Base-by-base conservation (phyloP, 1,139 yeast genomes). In the Sugiyamaella paludigena region DNA sequence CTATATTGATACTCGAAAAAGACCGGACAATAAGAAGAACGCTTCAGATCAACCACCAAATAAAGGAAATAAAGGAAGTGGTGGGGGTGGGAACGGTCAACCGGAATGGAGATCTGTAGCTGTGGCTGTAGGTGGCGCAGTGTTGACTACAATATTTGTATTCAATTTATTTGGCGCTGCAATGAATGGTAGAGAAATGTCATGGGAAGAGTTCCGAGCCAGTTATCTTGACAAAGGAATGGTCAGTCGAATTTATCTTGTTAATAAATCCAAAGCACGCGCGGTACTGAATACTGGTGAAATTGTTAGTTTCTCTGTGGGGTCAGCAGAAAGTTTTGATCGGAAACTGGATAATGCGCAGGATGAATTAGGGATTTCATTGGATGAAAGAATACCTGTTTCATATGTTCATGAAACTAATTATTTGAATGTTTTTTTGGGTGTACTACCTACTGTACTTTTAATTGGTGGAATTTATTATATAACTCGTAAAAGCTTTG, bases 121-220 rank as follows among this genome's bases (percentile, higher is more conserved):
- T 12, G 19, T 47, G n/a, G 49, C 53, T 7, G 41, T 49, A 11
- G 53, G 43, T 7, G 55, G 51, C 12, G 43, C 54, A 11, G 36
- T 47, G 15, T 11, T 47, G 15, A 32, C 48, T n/a, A 32, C 47
- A n/a, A 41, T 47, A 2, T 7, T 49, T 15, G 36, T 52, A 24
- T 36, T 40, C 29, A 46, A 43, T 19, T 27, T 44, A 26, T 32
- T 47, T 31, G 43, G 44, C 4, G 8, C 43, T 7, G 52, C 47
- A 1, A 15, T 40, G 38, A 26, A 31, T 35, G 45, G 49, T 42
- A 56, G 55, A 38, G 58, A 55, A 33, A 36, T 91, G 49, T 84
- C 96, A 0, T 88, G 91, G 79, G 98, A 92, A 68, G 96, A 88
- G 67, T 91, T 92, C 73, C 84, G 88, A 56, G 77, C 83, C 16